phyloP scores from a whole-genome alignment of 176 grass and related monocot species.

The Carex parvula region DNA sequence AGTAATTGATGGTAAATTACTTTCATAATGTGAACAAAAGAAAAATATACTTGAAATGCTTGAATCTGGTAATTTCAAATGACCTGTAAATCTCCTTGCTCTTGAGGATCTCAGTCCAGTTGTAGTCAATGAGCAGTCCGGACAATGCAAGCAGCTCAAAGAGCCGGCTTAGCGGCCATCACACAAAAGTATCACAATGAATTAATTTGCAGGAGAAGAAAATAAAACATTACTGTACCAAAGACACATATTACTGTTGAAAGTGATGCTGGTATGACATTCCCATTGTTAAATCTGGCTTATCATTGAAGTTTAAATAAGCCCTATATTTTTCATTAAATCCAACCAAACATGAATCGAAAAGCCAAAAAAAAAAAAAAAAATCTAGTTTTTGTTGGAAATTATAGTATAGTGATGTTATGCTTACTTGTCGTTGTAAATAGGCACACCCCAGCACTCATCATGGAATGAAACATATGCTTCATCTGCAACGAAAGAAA shows the following conservation, averaged over 20 bases:
- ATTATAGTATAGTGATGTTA: not conserved
- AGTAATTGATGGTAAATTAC: not conserved
- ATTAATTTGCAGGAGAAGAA: not conserved
- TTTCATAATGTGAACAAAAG: not conserved
- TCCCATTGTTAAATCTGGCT: not conserved
- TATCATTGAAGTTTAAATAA: not conserved
- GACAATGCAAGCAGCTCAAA: constrained; percentile 80
- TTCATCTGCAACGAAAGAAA: constrained; percentile 56
- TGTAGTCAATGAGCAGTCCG: constrained; percentile 95
- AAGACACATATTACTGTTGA: not conserved
- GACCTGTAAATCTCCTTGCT: constrained; percentile 65
- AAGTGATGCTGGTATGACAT: not conserved
- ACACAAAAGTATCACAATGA: not conserved
- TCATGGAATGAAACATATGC: constrained; percentile 82
- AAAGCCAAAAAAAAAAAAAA: not conserved
- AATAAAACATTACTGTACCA: not conserved
- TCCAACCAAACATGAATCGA: not conserved
- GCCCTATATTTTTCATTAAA: not conserved
- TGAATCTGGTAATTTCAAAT: not conserved
- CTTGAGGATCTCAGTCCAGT: constrained; percentile 96
- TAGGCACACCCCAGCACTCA: constrained; percentile 81
- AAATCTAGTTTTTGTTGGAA: not conserved
- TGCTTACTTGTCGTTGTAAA: constrained; percentile 78
- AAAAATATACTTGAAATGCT: not conserved
- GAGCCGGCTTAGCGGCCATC: constrained; percentile 46